Evolutionary conservation across 768 basidiomycete genomes (phyloP), one percentile per base, ranked within the genome.

Genomic region (Serendipita indica): DNA sequence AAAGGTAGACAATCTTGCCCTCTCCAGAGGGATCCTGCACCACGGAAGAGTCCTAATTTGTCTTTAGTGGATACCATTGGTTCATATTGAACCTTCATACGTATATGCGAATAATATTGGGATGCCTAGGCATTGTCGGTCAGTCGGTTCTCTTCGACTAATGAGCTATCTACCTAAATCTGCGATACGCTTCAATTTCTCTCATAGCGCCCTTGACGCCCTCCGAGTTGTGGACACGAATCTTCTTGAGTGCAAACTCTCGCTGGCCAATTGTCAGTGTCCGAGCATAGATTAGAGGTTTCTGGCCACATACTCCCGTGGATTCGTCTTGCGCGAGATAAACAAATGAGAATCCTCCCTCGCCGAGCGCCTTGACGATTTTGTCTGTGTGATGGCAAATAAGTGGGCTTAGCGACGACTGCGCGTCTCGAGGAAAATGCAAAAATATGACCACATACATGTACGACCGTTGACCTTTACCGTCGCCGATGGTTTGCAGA

Each of bases 181-280:
- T 79, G 66, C 91, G 76, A 69, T 96, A 96, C 0, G 96, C 93
- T 68, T 94, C 89, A 2, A 89, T 84, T 68, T 90, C 89, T 54
- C 82, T 76, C 86, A 90, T 84, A 3, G 83, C 88, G 67, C 90
- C 89, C 65, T 85, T 84, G 59, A 98, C 90, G 7, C 83, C 84
- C 58, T 94, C 91, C 3, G 79, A 74, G 5, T 90, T 90, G 39
- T 84, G 85, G 1, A 89, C 90, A 41, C 91, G 78, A 67, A 96
- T 93, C 72, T 96, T 98, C 76, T 99, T 99, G 62, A 99, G 74
- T 0, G 96, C 96, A 65, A 94, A 98, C 75, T 89, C 81, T 62
- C 92, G 79, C 80, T 91, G 70, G 0, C 66, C 65, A 0, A 62
- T 64, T 18, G 60, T 57, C 16, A 46, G 32, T 18, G 61, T 74